phyloP scores from a whole-genome alignment of 2,329 filamentous ascomycete genomes.

The Hypocreales sp. region DNA sequence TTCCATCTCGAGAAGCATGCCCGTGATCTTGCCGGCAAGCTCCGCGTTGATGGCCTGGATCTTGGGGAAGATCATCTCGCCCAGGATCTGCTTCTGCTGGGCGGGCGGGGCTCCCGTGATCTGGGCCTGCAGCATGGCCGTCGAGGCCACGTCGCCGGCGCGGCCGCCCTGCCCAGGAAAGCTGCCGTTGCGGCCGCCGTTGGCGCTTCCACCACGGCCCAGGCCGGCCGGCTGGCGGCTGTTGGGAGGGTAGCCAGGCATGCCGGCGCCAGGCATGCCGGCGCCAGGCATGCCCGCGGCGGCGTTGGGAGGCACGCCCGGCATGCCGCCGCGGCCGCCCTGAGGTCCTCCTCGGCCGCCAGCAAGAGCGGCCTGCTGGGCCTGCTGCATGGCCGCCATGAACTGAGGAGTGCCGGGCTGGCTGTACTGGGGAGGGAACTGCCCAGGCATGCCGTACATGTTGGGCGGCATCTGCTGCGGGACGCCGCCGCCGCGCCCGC shows the following conservation, averaged over 20 bases:
- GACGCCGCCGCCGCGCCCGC: constrained; percentile 72
- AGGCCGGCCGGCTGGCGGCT: constrained; percentile 34
- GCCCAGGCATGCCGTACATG: constrained; percentile 67
- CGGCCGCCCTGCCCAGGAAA: constrained; percentile 32
- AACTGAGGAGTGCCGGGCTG: constrained; percentile 69
- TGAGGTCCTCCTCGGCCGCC: constrained; percentile 50
- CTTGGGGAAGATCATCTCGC: constrained; percentile 97
- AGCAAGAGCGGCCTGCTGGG: constrained; percentile 43
- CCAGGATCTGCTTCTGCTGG: constrained; percentile 97
- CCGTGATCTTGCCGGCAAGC: constrained; percentile 96
- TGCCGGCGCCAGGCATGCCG: constrained; percentile 29
- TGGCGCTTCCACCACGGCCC: constrained; percentile 27
- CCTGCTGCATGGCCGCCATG: constrained; percentile 72
- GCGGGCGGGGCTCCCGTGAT: constrained; percentile 40
- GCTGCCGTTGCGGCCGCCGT: constrained; percentile 27
- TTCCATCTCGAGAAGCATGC: constrained; percentile 99
- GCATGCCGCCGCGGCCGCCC: constrained; percentile 58
- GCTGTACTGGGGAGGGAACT: constrained; percentile 68
- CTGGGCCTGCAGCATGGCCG: constrained; percentile 38
- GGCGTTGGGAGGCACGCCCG: constrained; percentile 56
- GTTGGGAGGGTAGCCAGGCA: constrained; percentile 43
- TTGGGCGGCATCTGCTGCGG: constrained; percentile 78
- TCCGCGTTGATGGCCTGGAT: constrained; percentile 90
- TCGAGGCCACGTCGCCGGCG: constrained; percentile 17
- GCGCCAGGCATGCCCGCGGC: constrained; percentile 49